A percentile compares a stretch with the other conserved stretches of the same genome.
These are phyloP conservation scores for Solanum tarapatanum DNA, from an alignment of 257 asterid genomes.

Conservation along the genomic window DNA sequence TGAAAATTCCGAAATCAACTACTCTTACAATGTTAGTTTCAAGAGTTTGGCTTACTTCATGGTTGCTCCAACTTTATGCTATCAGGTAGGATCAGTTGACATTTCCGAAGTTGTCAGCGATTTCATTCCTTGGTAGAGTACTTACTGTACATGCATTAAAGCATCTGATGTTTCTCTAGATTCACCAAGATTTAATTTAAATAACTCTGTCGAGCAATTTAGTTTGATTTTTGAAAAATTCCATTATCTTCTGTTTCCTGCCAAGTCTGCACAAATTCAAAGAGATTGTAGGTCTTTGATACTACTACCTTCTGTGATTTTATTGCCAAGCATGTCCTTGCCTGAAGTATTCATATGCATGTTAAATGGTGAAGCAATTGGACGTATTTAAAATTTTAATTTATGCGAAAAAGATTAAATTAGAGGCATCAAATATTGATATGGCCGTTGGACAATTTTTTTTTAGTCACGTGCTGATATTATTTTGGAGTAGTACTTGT, in stretches of 20 bases:
- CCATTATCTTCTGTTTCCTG: not conserved
- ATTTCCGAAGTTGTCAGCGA: not conserved
- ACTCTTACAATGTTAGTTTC: constrained; percentile 49
- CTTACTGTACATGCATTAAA: not conserved
- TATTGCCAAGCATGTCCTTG: not conserved
- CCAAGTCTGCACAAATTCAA: not conserved
- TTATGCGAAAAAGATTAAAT: not conserved
- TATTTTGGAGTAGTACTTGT: not conserved
- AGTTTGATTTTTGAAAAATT: not conserved
- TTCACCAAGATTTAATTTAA: not conserved
- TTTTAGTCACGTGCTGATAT: not conserved
- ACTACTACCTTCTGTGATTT: not conserved
- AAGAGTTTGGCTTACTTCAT: constrained; percentile 76
- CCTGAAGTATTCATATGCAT: not conserved
- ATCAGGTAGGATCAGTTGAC: constrained; percentile 51
- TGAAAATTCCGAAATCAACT: constrained; percentile 47
- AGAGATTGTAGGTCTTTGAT: not conserved
- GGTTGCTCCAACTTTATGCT: constrained; percentile 95
- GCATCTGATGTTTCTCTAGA: not conserved
- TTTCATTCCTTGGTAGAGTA: not conserved
- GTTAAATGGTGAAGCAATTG: not conserved
- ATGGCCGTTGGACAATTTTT: not conserved
- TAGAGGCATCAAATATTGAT: not conserved
- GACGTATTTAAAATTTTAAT: not conserved
- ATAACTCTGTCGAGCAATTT: not conserved